phyloP scores from a whole-genome alignment of 345 rosid genomes.

The Pelargonium nanum region DNA sequence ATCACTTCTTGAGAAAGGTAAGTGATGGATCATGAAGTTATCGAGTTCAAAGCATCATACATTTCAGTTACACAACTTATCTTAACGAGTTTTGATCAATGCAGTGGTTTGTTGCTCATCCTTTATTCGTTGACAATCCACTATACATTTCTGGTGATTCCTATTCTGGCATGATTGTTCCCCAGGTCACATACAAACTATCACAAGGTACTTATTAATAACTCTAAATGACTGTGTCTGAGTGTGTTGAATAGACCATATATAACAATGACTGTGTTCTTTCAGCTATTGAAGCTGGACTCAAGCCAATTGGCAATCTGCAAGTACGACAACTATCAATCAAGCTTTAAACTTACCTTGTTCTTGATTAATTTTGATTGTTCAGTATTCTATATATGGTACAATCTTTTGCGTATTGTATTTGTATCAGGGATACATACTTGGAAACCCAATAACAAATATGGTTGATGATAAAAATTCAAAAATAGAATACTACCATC shows the following conservation, averaged over 20 bases:
- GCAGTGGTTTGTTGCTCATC: conserved; percentile 34
- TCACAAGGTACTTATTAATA: conserved; percentile 7
- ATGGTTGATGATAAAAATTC: conserved; percentile 15
- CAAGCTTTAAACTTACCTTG: too few relatives aligned
- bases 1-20: conserved; percentile 24
- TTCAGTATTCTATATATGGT: too few relatives aligned
- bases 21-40: neutral
- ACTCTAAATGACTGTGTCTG: neutral
- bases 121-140: conserved; percentile 18
- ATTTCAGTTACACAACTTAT: neutral
- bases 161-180: conserved; percentile 35
- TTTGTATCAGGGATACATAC: conserved; percentile 20
- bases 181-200: conserved; percentile 13
- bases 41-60: neutral
- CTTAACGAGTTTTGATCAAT: conserved; percentile 1
- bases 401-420: too few relatives aligned
- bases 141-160: conserved; percentile 38
- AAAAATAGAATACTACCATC: conserved; percentile 16
- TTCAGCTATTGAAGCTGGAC: conserved; percentile 17
- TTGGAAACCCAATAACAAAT: conserved; percentile 25
- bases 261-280: neutral
- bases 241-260: neutral
- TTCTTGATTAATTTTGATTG: neutral
- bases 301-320: conserved; percentile 13
- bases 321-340: conserved; percentile 12